Percentiles rank a stretch among this genome's conserved stretches.
Evolutionary conservation across 164 flowering plant species (phyloP).

Genomic region (Dillenia turbinata): DNA sequence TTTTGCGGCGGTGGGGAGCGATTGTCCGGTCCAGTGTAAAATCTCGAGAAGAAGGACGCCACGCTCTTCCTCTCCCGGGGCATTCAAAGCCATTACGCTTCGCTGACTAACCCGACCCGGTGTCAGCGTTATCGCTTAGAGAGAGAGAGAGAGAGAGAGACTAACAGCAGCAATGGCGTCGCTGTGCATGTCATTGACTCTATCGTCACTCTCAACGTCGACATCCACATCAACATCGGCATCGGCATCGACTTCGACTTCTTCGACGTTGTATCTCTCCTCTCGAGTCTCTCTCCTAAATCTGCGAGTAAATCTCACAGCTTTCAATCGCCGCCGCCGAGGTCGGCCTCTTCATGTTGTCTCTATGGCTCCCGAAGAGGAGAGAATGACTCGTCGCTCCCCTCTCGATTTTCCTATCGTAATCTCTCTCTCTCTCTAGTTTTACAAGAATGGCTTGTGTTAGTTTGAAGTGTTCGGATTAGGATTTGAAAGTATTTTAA

Average conservation of each 20-base stretch:
- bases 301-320: not conserved
- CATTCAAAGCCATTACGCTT: no score
- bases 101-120: no score
- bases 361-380: slow-evolving; percentile 83
- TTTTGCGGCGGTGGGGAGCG: no score
- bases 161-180: slow-evolving; percentile 9
- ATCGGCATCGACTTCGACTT: not conserved
- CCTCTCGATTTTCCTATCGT: slow-evolving; percentile 88
- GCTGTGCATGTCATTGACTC: slow-evolving; percentile 1
- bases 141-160: slow-evolving; percentile 8
- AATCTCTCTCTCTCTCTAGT: slow-evolving; percentile 12
- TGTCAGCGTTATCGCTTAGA: not conserved
- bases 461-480: no score
- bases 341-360: slow-evolving; percentile 27
- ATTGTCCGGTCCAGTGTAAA: no score
- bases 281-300: not conserved
- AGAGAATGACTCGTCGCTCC: slow-evolving; percentile 69
- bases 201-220: not conserved
- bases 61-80: no score
- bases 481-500: no score
- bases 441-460: no score
- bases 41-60: no score
- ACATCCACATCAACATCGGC: slow-evolving; percentile 3
- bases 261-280: not conserved
- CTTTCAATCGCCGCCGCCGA: not conserved